phyloP scores from a whole-genome alignment of 192 early-diverging fungal species.

The Backusella mclennaniae region DNA sequence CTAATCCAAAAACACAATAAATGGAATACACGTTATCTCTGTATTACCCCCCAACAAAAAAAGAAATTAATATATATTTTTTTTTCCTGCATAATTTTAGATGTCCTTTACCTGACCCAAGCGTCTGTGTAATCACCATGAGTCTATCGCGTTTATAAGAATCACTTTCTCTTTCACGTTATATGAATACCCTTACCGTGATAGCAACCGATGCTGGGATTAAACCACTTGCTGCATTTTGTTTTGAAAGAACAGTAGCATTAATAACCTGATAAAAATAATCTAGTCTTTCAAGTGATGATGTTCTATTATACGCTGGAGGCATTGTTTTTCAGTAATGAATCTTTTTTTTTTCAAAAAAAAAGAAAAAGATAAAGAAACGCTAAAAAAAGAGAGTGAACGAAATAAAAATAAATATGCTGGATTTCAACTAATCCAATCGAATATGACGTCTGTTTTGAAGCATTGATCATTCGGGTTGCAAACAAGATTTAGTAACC shows the following conservation, averaged over 20 bases:
- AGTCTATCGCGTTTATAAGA: conserved; percentile 34
- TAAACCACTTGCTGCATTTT: conserved; percentile 80
- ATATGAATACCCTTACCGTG: conserved; percentile 41
- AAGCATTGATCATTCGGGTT: neutral
- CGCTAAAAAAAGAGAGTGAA: neutral
- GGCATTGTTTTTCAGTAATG: neutral
- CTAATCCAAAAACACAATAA: conserved; percentile 77
- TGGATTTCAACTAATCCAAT: neutral
- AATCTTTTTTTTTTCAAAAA: neutral
- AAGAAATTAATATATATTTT: neutral
- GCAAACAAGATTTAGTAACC: neutral
- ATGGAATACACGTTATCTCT: conserved; percentile 93
- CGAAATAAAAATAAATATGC: neutral
- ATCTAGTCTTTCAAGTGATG: conserved; percentile 55
- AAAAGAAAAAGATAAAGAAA: neutral
- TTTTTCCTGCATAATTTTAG: neutral
- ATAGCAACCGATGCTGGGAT: conserved; percentile 87
- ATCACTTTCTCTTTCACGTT: neutral
- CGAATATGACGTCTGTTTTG: neutral
- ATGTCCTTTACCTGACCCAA: conserved; percentile 72
- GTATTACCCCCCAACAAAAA: neutral
- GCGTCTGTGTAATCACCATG: conserved; percentile 91
- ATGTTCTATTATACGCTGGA: conserved; percentile 7
- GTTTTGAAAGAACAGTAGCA: conserved; percentile 72
- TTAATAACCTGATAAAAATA: conserved; percentile 74